These are phyloP conservation scores for Phyllachora maydis DNA, from an alignment of 2,329 filamentous ascomycete species.

Conservation along the genomic window DNA sequence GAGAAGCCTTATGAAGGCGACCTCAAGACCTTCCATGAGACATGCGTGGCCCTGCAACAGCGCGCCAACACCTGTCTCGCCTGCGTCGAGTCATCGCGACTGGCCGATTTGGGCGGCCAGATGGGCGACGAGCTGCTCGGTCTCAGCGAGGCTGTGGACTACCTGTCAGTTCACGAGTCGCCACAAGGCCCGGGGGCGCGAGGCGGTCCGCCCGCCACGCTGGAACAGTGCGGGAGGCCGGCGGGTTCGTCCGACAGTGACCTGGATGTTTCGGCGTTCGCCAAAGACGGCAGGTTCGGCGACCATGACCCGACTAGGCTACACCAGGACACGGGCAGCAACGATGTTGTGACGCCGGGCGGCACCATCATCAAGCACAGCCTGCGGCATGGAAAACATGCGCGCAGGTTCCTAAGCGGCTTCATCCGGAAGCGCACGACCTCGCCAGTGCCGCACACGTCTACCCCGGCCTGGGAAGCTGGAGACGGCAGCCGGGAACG, in stretches of 20 bases:
- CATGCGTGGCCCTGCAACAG: conserved; percentile 27
- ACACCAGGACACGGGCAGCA: conserved; percentile 11
- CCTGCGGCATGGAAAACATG: conserved; percentile 16
- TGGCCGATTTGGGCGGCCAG: conserved; percentile 14
- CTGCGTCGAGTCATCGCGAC: conserved; percentile 23
- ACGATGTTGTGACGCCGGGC: conserved; percentile 10
- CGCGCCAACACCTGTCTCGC: conserved; percentile 29
- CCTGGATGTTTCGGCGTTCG: conserved; percentile 9
- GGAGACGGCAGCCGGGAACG: too few relatives aligned
- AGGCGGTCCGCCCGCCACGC: too few relatives aligned
- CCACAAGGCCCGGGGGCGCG: too few relatives aligned
- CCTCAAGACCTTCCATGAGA: conserved; percentile 27
- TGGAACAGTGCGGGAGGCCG: conserved; percentile 15
- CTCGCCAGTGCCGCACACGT: conserved; percentile 9
- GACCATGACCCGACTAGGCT: conserved; percentile 4
- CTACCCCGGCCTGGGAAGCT: conserved; percentile 1
- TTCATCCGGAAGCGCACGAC: conserved; percentile 14
- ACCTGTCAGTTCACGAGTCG: too few relatives aligned
- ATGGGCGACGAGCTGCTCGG: too few relatives aligned
- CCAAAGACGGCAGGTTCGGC: conserved; percentile 7
- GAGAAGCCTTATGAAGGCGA: conserved; percentile 25
- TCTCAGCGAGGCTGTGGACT: too few relatives aligned
- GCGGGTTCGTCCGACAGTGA: conserved; percentile 33
- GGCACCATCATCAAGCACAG: conserved; percentile 15
- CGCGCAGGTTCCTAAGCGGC: conserved; percentile 18